A percentile compares a stretch with the other conserved stretches of the same genome.
phyloP scores from a whole-genome alignment of 805 yeast species.

The Barnettozyma wickerhamii region DNA sequence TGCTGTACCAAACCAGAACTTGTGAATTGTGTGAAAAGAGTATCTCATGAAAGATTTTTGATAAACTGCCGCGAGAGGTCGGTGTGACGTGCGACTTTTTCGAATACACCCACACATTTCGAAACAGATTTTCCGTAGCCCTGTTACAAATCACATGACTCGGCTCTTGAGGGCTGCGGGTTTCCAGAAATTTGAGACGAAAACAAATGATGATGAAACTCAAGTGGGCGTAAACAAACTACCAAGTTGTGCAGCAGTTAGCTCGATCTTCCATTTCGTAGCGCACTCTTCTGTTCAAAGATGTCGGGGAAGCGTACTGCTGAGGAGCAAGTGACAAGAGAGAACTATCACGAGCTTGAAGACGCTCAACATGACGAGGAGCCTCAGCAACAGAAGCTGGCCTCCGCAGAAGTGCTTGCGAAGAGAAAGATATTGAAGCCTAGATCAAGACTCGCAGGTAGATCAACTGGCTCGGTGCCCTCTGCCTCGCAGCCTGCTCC shows the following conservation, averaged over 20 bases:
- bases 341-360: constrained; percentile 31
- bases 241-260: not conserved
- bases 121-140: no score
- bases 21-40: constrained; percentile 9
- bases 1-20: constrained; percentile 9
- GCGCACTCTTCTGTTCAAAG: not conserved
- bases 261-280: not conserved
- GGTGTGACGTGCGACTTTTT: constrained; percentile 1
- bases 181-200: not conserved
- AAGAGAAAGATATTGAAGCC: constrained; percentile 67
- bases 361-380: constrained; percentile 33
- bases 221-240: not conserved
- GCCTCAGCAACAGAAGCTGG: constrained; percentile 35
- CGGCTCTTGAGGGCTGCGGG: not conserved
- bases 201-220: not conserved
- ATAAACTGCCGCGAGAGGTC: constrained; percentile 1
- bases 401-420: constrained; percentile 60
- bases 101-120: constrained; percentile 1
- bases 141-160: not conserved
- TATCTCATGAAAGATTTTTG: constrained; percentile 10
- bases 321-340: constrained; percentile 57
- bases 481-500: constrained; percentile 4
- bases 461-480: constrained; percentile 1
- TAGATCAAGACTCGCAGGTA: constrained; percentile 34
- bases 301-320: constrained; percentile 70